Percentiles rank a stretch among this genome's conserved stretches.
Conservation (phyloP, 2,329 filamentous ascomycete species). For the Sclerotinia borealis region DNA sequence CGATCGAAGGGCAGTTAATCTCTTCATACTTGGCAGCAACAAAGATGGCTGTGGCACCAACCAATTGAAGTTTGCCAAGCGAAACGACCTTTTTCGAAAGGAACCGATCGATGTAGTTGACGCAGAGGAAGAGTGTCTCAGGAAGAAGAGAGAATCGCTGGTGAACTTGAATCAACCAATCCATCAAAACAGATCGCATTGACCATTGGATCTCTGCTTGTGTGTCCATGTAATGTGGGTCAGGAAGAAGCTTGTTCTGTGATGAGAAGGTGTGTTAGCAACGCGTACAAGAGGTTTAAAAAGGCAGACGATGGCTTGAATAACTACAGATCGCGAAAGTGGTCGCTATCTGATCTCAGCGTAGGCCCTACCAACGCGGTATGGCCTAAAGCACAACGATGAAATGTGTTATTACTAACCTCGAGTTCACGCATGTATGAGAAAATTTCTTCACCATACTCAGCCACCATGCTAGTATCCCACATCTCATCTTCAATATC, state of each 20-base stretch:
- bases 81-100: conserved; percentile 92
- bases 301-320: background rate
- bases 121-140: conserved; percentile 88
- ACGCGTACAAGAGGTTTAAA: conserved; percentile 8
- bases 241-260: conserved; percentile 74
- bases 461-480: conserved; percentile 96
- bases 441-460: conserved; percentile 95
- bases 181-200: conserved; percentile 95
- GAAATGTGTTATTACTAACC: conserved; percentile 41
- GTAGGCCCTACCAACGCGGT: background rate
- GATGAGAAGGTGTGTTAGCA: conserved; percentile 12
- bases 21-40: conserved; percentile 98
- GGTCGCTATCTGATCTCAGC: background rate
- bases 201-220: conserved; percentile 99
- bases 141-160: conserved; percentile 84
- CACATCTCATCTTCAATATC: conserved; percentile 84
- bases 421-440: conserved; percentile 85
- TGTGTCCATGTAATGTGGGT: conserved; percentile 91
- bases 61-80: conserved; percentile 87
- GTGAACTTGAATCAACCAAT: conserved; percentile 97
- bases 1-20: conserved; percentile 92
- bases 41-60: conserved; percentile 91
- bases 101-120: conserved; percentile 97
- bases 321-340: conserved; percentile 4
- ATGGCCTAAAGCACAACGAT: background rate